Evolutionary conservation across 352 stramenopile genomes (phyloP), one percentile per base, ranked within the genome.

Genomic region (Phytophthora agathidicida): DNA sequence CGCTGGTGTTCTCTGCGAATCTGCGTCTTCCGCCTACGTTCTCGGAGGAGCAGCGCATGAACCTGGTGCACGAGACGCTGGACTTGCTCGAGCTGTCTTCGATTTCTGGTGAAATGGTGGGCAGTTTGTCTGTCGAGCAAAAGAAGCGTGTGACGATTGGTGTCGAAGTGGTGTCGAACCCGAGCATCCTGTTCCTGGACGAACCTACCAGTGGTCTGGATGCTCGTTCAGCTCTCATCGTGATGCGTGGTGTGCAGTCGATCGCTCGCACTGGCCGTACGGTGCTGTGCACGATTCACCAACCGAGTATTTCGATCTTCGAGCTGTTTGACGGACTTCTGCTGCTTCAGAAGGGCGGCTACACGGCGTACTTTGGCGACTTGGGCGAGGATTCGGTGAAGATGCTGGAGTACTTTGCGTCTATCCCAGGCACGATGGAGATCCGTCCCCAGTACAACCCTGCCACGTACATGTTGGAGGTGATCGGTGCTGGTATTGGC

Each of bases 141-240:
- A 88, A 90, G 63, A 98, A 98, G 75, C 74, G 91, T n/a, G 68
- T 98, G 32, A 93, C 91, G 9, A 97, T 98, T 51, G 95, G 81
- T 38, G 78, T 96, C 3, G 90, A 98, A 60, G 74, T 98, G 16
- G 93, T 96, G 11, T 64, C 86, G 7, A 97, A 98, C 63, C 94
- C 94, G 19, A 92, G 92, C 50, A 74, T 98, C 32, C 52, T 99
- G 46, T 96, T 99, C 61, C 53, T 98, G 16, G 93, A 98, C 51
- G 96, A 98, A 62, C 90, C 92, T 0, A 98, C 89, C 0, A 89
- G 69, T 66, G 86, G 87, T n/a, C 60, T 98, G n/a, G 94, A 98
- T 62, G 74, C 83, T 0, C 84, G 80, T 14, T 83, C 91, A 24
- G 92, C 89, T 6, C 68, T 87, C 38, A 91, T 94, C 43, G 85